These are phyloP conservation scores for Fallopia convolvulus DNA, from an alignment of 148 eudicot genomes.

Conservation along the genomic window DNA sequence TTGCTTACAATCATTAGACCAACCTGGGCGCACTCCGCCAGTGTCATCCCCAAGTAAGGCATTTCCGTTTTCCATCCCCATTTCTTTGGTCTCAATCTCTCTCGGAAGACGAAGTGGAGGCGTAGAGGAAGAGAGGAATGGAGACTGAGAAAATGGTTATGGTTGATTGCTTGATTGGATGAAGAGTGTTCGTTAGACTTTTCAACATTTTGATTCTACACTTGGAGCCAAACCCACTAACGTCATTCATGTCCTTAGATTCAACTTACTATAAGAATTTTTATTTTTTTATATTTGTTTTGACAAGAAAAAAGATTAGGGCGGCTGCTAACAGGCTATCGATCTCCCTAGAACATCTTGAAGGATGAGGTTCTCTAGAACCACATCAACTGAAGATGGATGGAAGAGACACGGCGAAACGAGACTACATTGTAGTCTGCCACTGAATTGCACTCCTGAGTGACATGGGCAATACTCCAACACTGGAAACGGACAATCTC, in stretches of 20 bases:
- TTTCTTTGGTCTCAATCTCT: neutral
- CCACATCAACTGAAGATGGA: too few relatives aligned
- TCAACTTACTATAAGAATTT: too few relatives aligned
- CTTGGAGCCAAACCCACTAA: neutral
- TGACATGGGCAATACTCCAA: too few relatives aligned
- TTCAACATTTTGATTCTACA: neutral
- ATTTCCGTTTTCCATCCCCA: constrained; percentile 30
- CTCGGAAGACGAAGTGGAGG: neutral
- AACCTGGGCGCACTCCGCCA: constrained; percentile 38
- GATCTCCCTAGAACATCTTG: too few relatives aligned
- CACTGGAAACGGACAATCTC: too few relatives aligned
- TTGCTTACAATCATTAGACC: constrained; percentile 33
- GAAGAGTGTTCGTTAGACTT: neutral
- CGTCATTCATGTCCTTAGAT: neutral
- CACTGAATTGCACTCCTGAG: too few relatives aligned
- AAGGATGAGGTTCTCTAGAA: too few relatives aligned
- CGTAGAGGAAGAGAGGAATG: neutral
- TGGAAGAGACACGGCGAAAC: too few relatives aligned
- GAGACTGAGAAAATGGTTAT: neutral
- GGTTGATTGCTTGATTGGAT: neutral
- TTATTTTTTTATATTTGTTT: too few relatives aligned
- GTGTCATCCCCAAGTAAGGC: constrained; percentile 49
- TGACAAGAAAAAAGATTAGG: too few relatives aligned
- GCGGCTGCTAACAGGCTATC: too few relatives aligned
- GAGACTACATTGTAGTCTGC: too few relatives aligned